These are phyloP conservation scores for Kuraishia ogatae DNA, from an alignment of 805 yeast genomes.

Conservation along the genomic window DNA sequence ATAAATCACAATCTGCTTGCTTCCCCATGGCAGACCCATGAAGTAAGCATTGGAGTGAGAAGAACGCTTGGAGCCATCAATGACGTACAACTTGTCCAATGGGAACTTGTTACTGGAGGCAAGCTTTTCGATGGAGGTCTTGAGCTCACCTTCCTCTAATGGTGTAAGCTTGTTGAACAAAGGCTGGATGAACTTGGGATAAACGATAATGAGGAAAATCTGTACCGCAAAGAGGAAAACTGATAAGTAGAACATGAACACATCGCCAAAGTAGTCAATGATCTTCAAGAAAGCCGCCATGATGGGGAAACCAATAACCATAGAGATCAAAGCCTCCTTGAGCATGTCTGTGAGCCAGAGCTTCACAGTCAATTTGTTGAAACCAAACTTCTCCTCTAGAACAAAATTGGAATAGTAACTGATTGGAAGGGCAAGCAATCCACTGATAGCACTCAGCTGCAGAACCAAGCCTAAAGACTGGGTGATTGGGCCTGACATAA, in stretches of 20 bases:
- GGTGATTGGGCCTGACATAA: conserved; percentile 48
- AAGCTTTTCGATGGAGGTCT: conserved; percentile 68
- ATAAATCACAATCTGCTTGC: conserved; percentile 87
- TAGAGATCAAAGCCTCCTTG: conserved; percentile 46
- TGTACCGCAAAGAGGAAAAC: conserved; percentile 63
- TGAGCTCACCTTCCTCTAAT: conserved; percentile 83
- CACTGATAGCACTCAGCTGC: conserved; percentile 37
- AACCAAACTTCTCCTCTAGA: conserved; percentile 87
- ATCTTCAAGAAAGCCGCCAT: conserved; percentile 72
- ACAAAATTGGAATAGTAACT: conserved; percentile 76
- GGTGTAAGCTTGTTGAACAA: conserved; percentile 88
- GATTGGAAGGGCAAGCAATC: conserved; percentile 56
- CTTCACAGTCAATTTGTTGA: conserved; percentile 72
- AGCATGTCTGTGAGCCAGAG: conserved; percentile 69
- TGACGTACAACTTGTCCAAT: conserved; percentile 71
- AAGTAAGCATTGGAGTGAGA: conserved; percentile 96
- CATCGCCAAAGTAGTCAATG: conserved; percentile 69
- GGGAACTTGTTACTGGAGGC: conserved; percentile 80
- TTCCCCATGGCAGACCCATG: conserved; percentile 88
- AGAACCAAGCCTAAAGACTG: conserved; percentile 64
- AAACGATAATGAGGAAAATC: conserved; percentile 63
- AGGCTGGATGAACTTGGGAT: conserved; percentile 86
- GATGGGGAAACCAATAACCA: conserved; percentile 63
- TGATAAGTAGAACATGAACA: conserved; percentile 76
- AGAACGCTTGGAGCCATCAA: conserved; percentile 96